Evolutionary conservation across 1,284 basidiomycete species (phyloP), one percentile per base, ranked within the genome.

Genomic region (Ceratobasidium sp.): DNA sequence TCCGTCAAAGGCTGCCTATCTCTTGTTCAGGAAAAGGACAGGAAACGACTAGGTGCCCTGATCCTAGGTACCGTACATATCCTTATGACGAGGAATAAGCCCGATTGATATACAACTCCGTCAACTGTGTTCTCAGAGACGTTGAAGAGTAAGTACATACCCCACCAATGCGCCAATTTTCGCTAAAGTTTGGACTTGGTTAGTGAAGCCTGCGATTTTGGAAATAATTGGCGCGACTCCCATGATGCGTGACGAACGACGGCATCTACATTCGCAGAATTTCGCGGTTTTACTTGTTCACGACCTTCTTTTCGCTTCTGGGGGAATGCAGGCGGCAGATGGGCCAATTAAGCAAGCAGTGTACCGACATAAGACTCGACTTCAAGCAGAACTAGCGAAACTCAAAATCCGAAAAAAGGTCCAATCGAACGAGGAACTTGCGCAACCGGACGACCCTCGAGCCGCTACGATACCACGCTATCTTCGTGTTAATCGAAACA

Each of bases 331-430:
- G 83, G 94, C 95, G 0, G 91, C 93, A 33, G 94, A 96, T 83
- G 96, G 96, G 41, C 93, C 94, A 8, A 87, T 96, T 65, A 96
- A 96, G 81, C 91, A 93, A 82, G 94, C 94, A 0, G 82, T 97
- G 54, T 83, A 94, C 70, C 89, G 94, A 59, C 95, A 98, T 83
- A 95, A 94, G 82, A 94, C 96, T 5, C 90, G 96, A n/a, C 87
- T 99, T 4, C 90, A 91, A 79, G 91, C 94, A 76, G 96, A 97
- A 84, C 89, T 97, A 66, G 91, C 93, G 77, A 92, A 92, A 81
- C 86, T 96, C 77, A 97, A 97, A 84, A 90, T 98, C 80, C 93
- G 90, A 82, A 88, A 89, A 64, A 94, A 94, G 1, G 91, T 87
- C 41, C 89, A 86, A 78, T 89, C 88, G 35, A 91, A 92, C 80